phyloP scores from a whole-genome alignment of 2,329 filamentous ascomycete genomes.

The Aspergillus alliaceus region DNA sequence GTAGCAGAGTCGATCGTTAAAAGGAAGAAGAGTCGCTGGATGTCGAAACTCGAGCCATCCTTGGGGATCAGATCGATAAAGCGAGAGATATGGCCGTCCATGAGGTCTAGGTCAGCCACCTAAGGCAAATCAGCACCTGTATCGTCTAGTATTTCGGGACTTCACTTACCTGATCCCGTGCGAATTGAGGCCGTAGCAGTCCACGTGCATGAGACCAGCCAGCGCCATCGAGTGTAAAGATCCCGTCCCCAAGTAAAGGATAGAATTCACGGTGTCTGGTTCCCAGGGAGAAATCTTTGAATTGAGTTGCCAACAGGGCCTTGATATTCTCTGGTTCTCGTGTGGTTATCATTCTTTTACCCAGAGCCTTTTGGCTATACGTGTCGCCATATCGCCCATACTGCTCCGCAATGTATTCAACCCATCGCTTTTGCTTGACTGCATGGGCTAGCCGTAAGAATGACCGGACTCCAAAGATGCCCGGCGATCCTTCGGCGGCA shows the following conservation, averaged over 20 bases:
- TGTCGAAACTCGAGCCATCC: conserved; percentile 57
- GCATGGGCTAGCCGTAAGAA: conserved; percentile 27
- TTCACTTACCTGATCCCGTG: conserved; percentile 68
- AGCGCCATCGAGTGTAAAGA: conserved; percentile 70
- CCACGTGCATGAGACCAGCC: conserved; percentile 77
- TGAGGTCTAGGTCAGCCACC: conserved; percentile 67
- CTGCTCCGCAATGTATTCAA: conserved; percentile 27
- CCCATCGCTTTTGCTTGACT: conserved; percentile 29
- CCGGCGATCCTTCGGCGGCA: conserved; percentile 7
- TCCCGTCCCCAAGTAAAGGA: conserved; percentile 48
- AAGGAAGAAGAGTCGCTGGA: conserved; percentile 76
- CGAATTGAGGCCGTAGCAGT: conserved; percentile 81
- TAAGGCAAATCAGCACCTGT: conserved; percentile 1
- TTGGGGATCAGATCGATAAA: conserved; percentile 64
- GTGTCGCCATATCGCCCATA: conserved; percentile 27
- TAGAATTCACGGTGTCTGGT: conserved; percentile 66
- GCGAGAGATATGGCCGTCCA: conserved; percentile 74
- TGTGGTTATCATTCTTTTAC: conserved; percentile 25
- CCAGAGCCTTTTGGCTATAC: conserved; percentile 23
- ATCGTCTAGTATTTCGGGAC: background rate
- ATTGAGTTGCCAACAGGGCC: conserved; percentile 79
- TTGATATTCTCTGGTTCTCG: conserved; percentile 68
- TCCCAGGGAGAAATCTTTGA: conserved; percentile 79
- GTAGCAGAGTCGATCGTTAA: conserved; percentile 82
- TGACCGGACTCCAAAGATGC: conserved; percentile 24